phyloP scores from a whole-genome alignment of 2,329 filamentous ascomycete genomes.

The Curvularia eragrostidis region DNA sequence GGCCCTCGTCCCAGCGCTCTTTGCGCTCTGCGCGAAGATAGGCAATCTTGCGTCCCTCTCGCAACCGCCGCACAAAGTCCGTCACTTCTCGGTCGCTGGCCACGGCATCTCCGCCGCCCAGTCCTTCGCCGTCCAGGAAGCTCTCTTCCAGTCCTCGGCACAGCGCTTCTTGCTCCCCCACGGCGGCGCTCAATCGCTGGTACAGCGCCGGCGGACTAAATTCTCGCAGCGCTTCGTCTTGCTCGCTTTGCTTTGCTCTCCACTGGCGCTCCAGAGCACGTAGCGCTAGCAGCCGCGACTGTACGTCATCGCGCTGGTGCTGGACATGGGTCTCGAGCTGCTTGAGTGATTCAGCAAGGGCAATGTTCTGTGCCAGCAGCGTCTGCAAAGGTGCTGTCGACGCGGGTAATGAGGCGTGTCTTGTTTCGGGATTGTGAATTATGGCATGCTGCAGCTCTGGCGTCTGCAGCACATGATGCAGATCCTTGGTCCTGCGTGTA shows the following conservation, averaged over 20 bases:
- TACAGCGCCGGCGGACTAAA: constrained; percentile 90
- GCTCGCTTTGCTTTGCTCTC: constrained; percentile 84
- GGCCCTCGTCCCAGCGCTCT: constrained; percentile 92
- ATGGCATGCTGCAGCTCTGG: constrained; percentile 76
- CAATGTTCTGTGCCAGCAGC: constrained; percentile 73
- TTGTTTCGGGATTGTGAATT: constrained; percentile 68
- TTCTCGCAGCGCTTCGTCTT: constrained; percentile 82
- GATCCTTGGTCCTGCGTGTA: constrained; percentile 72
- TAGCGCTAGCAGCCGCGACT: constrained; percentile 81
- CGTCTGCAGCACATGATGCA: constrained; percentile 71
- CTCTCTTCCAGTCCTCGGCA: constrained; percentile 89
- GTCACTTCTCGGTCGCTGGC: constrained; percentile 81
- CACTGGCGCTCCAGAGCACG: constrained; percentile 92
- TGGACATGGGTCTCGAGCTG: constrained; percentile 66
- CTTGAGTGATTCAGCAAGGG: constrained; percentile 68
- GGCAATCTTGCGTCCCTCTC: constrained; percentile 78
- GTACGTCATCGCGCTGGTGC: constrained; percentile 72
- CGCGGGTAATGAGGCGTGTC: constrained; percentile 73
- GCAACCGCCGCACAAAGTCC: constrained; percentile 83
- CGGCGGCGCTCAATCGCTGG: constrained; percentile 75
- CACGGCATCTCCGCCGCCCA: constrained; percentile 51
- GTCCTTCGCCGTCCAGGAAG: constrained; percentile 72
- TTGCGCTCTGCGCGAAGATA: constrained; percentile 86
- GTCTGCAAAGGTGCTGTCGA: constrained; percentile 70
- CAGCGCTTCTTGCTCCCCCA: constrained; percentile 82